Evolutionary conservation across 805 yeast genomes (phyloP), one percentile per base, ranked within the genome.

Genomic region (Wickerhamiella siamensis): DNA sequence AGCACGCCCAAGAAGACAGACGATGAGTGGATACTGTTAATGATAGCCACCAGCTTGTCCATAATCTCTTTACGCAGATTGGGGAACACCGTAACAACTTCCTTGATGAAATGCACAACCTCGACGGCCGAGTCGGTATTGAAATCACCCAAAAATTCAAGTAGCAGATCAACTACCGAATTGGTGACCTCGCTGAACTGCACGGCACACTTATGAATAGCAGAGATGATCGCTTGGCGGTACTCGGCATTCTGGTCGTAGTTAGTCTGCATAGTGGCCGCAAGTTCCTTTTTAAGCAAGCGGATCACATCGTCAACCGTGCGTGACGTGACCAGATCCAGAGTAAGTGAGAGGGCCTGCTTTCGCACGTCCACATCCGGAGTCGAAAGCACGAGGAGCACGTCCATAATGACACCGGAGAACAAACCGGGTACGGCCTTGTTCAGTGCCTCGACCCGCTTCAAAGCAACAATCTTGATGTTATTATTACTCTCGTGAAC

Each of bases 251-350:
- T 71, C 57, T 81, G 79, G 51, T 88, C 97, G 55, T 75, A 77
- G 40, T 62, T 61, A 43, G 68, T 69, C 39, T 70, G 66, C 15
- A 83, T 68, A 4, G 94, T 75, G 49, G 72, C 75, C 53, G 79
- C 79, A 43, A 91, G 72, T 64, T 91, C 99, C 58, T 84, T 91
- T 66, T 83, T 88, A 62, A 91, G 74, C 51, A 88, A 72, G 56
- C 86, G 83, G 49, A 91, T 81, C 31, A 88, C 94, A 55, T 84
- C 95, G 56, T 86, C 95, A 41, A 86, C 95, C 52, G 88, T 88
- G 66, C 94, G 82, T 52, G 79, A 74, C 33, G 93, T 70, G 38
- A 86, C 77, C 56, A 91, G 70, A 47, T 76, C 71, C 56, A 91
- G 67, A n/a, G 94, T 74, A 39, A 88, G 81, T 43, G 77, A 79